Evolutionary conservation across 352 stramenopile genomes (phyloP), one percentile per base, ranked within the genome.

Genomic region (Pythium utonaiense): DNA sequence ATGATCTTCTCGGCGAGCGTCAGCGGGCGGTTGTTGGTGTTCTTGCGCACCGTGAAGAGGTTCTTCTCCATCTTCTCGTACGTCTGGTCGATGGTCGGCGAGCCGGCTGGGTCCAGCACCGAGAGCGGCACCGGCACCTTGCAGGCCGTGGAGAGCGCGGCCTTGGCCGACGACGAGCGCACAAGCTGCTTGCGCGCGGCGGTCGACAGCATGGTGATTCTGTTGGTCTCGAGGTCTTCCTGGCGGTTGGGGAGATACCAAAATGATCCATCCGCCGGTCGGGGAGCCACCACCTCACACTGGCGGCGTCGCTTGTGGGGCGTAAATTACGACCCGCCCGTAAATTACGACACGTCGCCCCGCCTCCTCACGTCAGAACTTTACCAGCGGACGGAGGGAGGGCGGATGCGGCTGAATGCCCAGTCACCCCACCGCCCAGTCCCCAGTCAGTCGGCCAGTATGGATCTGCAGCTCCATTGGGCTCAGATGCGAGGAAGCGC

Each of bases 1-100:
- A 98, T 93, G 67, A 98, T 98, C 83, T 98, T 98, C 69, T 98
- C 91, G 42, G 89, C 83, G 44, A 97, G 85, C 62, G 91, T 98
- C 55, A 98, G 64, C 31, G 91, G 91, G 62, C 89, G 89, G 75
- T 94, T 91, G 71, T 84, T 83, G 60, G 80, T 80, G 58, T 74
- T 95, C 80, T 96, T 95, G 80, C 91, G 88, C 60, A 96, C 88
- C 40, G 80, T 87, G 77, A 81, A 64, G 28, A 96, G 70, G 72
- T 95, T 96, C 73, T 89, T 90, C 70, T 93, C 88, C 69, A 96
- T 96, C 81, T 94, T 97, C 57, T 87, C 80, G 74, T 97, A 97
- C 16, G 89, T 93, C 68, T 95, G 79, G 58, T 97, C 88, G 70
- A 97, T 97, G 54, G 91, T 97, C 44, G 89, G 87, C 72, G 87